A percentile compares a stretch with the other conserved stretches of the same genome.
phyloP scores from a whole-genome alignment of 495 filamentous ascomycete species.

The Trichoderma asperelloides region DNA sequence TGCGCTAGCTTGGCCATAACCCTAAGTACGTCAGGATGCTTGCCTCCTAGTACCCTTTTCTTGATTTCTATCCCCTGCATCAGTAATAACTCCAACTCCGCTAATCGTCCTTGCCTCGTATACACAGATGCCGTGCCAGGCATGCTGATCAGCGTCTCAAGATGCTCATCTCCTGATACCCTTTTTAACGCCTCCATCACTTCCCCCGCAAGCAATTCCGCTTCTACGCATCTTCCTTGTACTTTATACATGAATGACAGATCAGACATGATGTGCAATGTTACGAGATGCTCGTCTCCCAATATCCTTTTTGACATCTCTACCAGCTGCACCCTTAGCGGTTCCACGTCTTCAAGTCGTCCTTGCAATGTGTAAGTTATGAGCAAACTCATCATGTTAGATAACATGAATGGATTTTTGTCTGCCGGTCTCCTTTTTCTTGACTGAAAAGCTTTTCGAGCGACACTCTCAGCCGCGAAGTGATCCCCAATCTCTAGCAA shows the following conservation, averaged over 20 bases:
- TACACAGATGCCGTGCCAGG: slow-evolving; percentile 28
- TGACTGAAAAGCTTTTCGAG: too few species aligned
- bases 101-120: slow-evolving; percentile 21
- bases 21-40: slow-evolving; percentile 3
- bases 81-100: slow-evolving; percentile 16
- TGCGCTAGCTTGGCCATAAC: not conserved
- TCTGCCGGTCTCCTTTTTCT: slow-evolving; percentile 22
- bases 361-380: slow-evolving; percentile 24
- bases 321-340: slow-evolving; percentile 21
- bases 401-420: slow-evolving; percentile 27
- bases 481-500: too few species aligned
- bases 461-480: too few species aligned
- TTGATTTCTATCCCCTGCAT: slow-evolving; percentile 17
- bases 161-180: slow-evolving; percentile 30
- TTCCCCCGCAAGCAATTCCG: slow-evolving; percentile 21
- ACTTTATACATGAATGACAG: slow-evolving; percentile 24
- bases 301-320: slow-evolving; percentile 21
- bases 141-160: slow-evolving; percentile 29
- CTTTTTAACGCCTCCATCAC: slow-evolving; percentile 8
- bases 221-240: slow-evolving; percentile 27
- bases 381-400: slow-evolving; percentile 14
- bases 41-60: not conserved
- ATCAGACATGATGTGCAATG: slow-evolving; percentile 29
- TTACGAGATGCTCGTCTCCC: slow-evolving; percentile 31
- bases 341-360: slow-evolving; percentile 30